These are phyloP conservation scores for Trametes gibbosa DNA, from an alignment of 768 basidiomycete species.

Conservation along the genomic window DNA sequence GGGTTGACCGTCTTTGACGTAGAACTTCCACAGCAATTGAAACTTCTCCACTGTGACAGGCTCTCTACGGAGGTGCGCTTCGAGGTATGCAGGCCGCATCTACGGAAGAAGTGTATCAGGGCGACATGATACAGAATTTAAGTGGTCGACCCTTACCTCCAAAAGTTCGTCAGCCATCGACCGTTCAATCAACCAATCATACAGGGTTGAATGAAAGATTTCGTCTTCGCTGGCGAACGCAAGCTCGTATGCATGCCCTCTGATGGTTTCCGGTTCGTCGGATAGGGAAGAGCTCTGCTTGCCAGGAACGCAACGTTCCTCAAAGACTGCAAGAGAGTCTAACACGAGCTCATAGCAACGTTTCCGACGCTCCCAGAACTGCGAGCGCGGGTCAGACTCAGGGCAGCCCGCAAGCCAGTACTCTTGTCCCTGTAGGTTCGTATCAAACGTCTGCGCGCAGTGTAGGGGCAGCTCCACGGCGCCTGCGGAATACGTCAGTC, in stretches of 20 bases:
- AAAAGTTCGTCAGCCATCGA: conserved; percentile 85
- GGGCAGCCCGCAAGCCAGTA: conserved; percentile 69
- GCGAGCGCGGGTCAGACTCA: conserved; percentile 48
- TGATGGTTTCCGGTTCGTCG: conserved; percentile 63
- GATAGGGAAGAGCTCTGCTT: conserved; percentile 33
- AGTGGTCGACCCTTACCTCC: conserved; percentile 53
- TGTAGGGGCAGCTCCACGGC: conserved; percentile 81
- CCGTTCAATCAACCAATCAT: conserved; percentile 87
- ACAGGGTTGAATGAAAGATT: conserved; percentile 90
- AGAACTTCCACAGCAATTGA: conserved; percentile 95
- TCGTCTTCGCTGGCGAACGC: conserved; percentile 85
- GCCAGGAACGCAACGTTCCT: conserved; percentile 45
- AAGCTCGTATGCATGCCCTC: conserved; percentile 81
- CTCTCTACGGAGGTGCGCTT: conserved; percentile 80
- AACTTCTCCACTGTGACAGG: conserved; percentile 78
- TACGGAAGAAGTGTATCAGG: conserved; percentile 28
- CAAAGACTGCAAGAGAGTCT: conserved; percentile 78
- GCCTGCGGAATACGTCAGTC: conserved; percentile 42
- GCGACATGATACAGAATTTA: too few species aligned
- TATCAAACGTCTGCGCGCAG: conserved; percentile 78
- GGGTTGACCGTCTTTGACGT: conserved; percentile 88
- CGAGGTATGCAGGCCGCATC: conserved; percentile 87
- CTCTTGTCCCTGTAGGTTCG: conserved; percentile 69
- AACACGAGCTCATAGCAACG: conserved; percentile 83
- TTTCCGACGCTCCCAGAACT: conserved; percentile 57